These are phyloP conservation scores for Metarhizium brunneum DNA, from an alignment of 2,329 filamentous ascomycete species.

Conservation along the genomic window DNA sequence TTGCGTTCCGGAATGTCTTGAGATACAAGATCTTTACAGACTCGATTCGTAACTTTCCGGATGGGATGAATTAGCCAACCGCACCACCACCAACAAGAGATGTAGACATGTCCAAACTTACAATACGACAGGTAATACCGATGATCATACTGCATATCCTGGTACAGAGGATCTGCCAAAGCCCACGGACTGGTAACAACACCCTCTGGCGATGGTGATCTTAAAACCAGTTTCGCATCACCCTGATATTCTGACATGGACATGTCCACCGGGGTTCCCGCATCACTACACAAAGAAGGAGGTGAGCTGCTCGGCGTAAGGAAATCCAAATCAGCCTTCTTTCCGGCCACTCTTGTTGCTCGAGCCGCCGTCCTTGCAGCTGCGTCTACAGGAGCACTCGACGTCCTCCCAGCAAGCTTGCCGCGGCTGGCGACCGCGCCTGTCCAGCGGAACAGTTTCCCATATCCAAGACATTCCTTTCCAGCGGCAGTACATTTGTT, in stretches of 20 bases:
- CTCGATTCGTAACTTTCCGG: slow-evolving; percentile 33
- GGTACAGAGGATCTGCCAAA: slow-evolving; percentile 33
- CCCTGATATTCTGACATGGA: slow-evolving; percentile 5
- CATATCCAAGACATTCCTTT: slow-evolving; percentile 43
- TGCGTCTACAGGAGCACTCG: slow-evolving; percentile 21
- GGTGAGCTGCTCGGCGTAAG: slow-evolving; percentile 2
- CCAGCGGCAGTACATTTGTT: slow-evolving; percentile 40
- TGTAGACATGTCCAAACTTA: slow-evolving; percentile 15
- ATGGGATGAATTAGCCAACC: not conserved
- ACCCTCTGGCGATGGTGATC: slow-evolving; percentile 9
- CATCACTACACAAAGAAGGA: not conserved
- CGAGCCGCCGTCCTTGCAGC: not conserved
- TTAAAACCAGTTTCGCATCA: slow-evolving; percentile 20
- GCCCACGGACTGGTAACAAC: slow-evolving; percentile 22
- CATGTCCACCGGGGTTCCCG: not conserved
- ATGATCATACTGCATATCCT: slow-evolving; percentile 44
- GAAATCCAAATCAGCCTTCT: not conserved
- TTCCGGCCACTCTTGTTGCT: slow-evolving; percentile 9
- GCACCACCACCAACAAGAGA: not conserved
- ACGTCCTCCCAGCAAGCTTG: slow-evolving; percentile 30
- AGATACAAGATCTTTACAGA: slow-evolving; percentile 45
- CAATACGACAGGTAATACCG: slow-evolving; percentile 33
- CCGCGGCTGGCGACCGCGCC: slow-evolving; percentile 34
- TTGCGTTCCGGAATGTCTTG: slow-evolving; percentile 34
- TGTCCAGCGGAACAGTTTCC: slow-evolving; percentile 43